Conservation (phyloP, 2,329 filamentous ascomycete species). For the Penicillium frequentans region DNA sequence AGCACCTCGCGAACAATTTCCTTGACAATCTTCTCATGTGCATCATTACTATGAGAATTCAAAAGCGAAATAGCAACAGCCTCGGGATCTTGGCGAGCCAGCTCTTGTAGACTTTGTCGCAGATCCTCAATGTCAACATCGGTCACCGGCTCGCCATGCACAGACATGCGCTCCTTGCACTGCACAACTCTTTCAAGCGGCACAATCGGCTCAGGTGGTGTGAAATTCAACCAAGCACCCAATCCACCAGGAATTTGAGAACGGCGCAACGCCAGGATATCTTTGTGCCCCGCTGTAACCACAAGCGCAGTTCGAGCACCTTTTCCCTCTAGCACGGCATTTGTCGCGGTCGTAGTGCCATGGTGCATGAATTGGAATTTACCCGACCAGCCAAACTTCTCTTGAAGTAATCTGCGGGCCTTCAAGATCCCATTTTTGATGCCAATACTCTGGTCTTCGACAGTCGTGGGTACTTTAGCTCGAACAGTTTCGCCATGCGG, state of each 20-base stretch:
- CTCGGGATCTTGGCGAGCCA: no score
- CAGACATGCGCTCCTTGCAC: conserved; percentile 46
- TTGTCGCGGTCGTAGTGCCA: conserved; percentile 52
- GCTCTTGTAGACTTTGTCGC: conserved; percentile 1
- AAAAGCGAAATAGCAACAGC: no score
- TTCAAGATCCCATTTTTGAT: conserved; percentile 44
- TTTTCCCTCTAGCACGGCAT: conserved; percentile 52
- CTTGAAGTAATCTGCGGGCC: conserved; percentile 40
- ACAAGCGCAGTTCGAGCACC: conserved; percentile 40
- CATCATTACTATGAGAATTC: no score
- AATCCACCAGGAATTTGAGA: no score
- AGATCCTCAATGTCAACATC: conserved; percentile 43
- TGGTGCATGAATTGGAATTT: conserved; percentile 36
- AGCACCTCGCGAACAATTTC: no score
- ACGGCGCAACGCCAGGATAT: no score
- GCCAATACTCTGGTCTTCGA: no score
- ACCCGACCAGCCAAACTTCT: conserved; percentile 44
- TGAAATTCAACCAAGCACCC: conserved; percentile 41
- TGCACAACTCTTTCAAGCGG: conserved; percentile 51
- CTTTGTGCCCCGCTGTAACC: no score
- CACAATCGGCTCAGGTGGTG: conserved; percentile 50
- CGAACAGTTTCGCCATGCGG: no score
- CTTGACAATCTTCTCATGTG: no score
- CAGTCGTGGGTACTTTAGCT: no score
- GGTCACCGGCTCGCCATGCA: conserved; percentile 43